These are phyloP conservation scores for Rhodotorula toruloides DNA, from an alignment of 768 basidiomycete genomes.

Conservation along the genomic window DNA sequence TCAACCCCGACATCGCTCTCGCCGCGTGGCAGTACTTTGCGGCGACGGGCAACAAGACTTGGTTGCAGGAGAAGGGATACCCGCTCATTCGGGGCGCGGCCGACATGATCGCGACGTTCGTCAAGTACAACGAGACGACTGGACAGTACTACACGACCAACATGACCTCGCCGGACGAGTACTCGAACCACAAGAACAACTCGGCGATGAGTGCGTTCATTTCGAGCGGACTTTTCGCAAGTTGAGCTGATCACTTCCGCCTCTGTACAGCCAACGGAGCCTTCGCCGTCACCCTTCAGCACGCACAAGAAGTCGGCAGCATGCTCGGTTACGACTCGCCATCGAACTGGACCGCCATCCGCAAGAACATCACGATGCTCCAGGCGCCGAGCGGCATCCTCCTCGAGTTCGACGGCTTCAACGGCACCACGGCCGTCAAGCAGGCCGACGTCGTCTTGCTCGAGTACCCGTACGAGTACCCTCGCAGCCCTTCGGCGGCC, in stretches of 20 bases:
- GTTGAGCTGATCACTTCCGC: neutral
- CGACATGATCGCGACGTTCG: constrained; percentile 29
- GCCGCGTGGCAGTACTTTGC: constrained; percentile 26
- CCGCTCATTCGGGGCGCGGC: constrained; percentile 23
- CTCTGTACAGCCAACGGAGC: constrained; percentile 21
- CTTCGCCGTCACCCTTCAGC: constrained; percentile 14
- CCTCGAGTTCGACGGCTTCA: constrained; percentile 30
- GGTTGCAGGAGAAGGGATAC: constrained; percentile 33
- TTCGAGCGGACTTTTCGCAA: neutral
- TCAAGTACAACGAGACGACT: constrained; percentile 27
- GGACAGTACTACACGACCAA: constrained; percentile 21
- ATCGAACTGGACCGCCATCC: constrained; percentile 21
- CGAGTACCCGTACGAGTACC: constrained; percentile 29
- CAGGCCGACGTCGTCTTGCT: constrained; percentile 38
- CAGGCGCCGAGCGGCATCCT: constrained; percentile 13
- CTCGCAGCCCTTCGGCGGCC: neutral
- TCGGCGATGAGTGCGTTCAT: constrained; percentile 9
- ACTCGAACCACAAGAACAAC: constrained; percentile 21
- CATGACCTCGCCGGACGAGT: constrained; percentile 29
- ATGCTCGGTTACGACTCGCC: constrained; percentile 10
- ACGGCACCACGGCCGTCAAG: constrained; percentile 29
- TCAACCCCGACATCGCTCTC: constrained; percentile 32
- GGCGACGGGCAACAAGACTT: constrained; percentile 20
- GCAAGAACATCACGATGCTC: constrained; percentile 27
- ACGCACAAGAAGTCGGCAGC: constrained; percentile 19